Conservation (phyloP, 192 early-diverging fungal genomes). For the Coemansia sp. region DNA sequence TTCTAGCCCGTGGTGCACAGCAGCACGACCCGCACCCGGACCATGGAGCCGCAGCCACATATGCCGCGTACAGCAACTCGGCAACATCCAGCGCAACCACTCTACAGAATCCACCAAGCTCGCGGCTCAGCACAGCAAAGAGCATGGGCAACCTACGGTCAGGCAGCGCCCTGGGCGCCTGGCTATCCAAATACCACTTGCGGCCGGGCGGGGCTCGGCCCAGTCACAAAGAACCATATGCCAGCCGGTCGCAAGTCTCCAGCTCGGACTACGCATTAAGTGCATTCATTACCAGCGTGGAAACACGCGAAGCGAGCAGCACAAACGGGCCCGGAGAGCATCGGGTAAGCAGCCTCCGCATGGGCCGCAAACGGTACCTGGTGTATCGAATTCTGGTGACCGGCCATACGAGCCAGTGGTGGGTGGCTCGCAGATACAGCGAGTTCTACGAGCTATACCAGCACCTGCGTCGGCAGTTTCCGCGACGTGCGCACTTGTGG, state of each 20-base stretch:
- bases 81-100: conserved; percentile 40
- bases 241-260: neutral
- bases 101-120: conserved; percentile 19
- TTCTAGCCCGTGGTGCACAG: conserved; percentile 29
- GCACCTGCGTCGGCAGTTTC: conserved; percentile 36
- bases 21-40: conserved; percentile 12
- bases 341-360: conserved; percentile 45
- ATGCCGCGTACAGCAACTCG: conserved; percentile 25
- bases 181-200: conserved; percentile 48
- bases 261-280: conserved; percentile 4
- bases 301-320: conserved; percentile 30
- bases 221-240: conserved; percentile 1
- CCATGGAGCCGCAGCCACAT: conserved; percentile 2
- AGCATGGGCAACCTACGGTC: conserved; percentile 43
- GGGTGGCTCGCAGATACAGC: conserved; percentile 45
- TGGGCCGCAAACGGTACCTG: conserved; percentile 47
- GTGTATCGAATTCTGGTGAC: conserved; percentile 48
- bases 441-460: conserved; percentile 47
- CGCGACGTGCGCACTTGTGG: conserved; percentile 30
- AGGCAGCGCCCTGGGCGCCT: conserved; percentile 41
- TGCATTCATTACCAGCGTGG: conserved; percentile 47
- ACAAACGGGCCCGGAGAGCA: conserved; percentile 15
- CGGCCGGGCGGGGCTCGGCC: conserved; percentile 20
- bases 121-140: conserved; percentile 26
- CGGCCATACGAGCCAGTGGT: conserved; percentile 41